phyloP scores from a whole-genome alignment of 1,284 basidiomycete genomes.

The Tylopilus sp. region DNA sequence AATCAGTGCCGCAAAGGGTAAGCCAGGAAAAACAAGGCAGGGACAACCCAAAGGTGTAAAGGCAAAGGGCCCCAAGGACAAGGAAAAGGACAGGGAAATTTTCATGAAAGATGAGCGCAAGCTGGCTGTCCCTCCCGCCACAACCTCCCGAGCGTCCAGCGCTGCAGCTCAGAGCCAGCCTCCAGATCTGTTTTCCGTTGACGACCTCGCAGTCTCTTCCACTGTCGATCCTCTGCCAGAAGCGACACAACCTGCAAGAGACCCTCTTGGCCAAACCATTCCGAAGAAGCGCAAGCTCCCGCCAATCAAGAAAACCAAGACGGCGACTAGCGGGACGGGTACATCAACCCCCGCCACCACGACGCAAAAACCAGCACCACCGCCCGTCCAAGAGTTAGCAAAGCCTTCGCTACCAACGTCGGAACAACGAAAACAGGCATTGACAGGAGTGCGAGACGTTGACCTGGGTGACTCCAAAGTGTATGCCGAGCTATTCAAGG shows the following conservation, averaged over 20 bases:
- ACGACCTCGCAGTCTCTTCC: conserved; percentile 17
- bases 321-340: conserved; percentile 17
- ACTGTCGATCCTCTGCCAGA: conserved; percentile 30
- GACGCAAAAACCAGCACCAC: conserved; percentile 28
- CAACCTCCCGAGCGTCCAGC: conserved; percentile 28
- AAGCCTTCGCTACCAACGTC: conserved; percentile 23
- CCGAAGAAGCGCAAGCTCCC: conserved; percentile 66
- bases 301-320: conserved; percentile 70
- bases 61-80: conserved; percentile 27
- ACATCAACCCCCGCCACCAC: conserved; percentile 31
- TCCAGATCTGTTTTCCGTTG: conserved; percentile 28
- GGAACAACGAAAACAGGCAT: conserved; percentile 38
- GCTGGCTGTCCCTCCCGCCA: conserved; percentile 10
- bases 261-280: conserved; percentile 23
- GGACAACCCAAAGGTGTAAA: conserved; percentile 21
- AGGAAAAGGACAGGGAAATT: conserved; percentile 35
- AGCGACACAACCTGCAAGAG: conserved; percentile 16
- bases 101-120: conserved; percentile 42
- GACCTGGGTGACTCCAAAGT: conserved; percentile 59
- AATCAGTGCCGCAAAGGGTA: conserved; percentile 26
- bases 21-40: conserved; percentile 13
- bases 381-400: conserved; percentile 21
- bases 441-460: conserved; percentile 50
- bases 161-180: conserved; percentile 28
- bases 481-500: conserved; percentile 64